A percentile compares a stretch with the other conserved stretches of the same genome.
phyloP scores from a whole-genome alignment of 305 asterid genomes.

The Fraxinus ornus region DNA sequence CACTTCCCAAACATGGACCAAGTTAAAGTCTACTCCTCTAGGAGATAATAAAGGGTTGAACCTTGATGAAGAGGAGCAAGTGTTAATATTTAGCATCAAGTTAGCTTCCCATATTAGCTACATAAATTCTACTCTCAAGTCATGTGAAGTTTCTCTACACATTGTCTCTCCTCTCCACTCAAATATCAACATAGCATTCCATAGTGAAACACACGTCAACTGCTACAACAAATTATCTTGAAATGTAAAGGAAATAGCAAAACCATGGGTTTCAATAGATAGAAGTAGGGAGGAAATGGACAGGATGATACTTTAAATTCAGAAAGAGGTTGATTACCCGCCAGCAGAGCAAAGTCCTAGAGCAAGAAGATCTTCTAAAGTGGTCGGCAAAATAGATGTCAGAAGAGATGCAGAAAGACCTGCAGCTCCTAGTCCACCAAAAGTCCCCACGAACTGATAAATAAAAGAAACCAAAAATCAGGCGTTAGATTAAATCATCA shows the following conservation, averaged over 20 bases:
- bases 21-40: not conserved
- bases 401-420: constrained; percentile 90
- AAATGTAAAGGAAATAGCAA: not conserved
- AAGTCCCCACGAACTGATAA: constrained; percentile 77
- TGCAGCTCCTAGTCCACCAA: constrained; percentile 92
- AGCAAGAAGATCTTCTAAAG: constrained; percentile 92
- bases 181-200: not conserved
- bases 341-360: constrained; percentile 96
- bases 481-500: constrained; percentile 9
- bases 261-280: not conserved
- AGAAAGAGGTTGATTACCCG: constrained; percentile 52
- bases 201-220: not conserved
- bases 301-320: constrained; percentile 1
- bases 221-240: not conserved
- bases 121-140: not conserved
- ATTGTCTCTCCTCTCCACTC: not conserved
- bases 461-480: constrained; percentile 19
- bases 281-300: not conserved
- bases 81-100: not conserved
- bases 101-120: not conserved
- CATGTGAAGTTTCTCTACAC: not conserved
- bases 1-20: not conserved
- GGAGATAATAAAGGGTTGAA: not conserved
- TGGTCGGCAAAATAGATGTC: constrained; percentile 81
- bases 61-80: not conserved